These are phyloP conservation scores for Stemphylium beticola DNA, from an alignment of 2,329 filamentous ascomycete genomes.

Conservation along the genomic window DNA sequence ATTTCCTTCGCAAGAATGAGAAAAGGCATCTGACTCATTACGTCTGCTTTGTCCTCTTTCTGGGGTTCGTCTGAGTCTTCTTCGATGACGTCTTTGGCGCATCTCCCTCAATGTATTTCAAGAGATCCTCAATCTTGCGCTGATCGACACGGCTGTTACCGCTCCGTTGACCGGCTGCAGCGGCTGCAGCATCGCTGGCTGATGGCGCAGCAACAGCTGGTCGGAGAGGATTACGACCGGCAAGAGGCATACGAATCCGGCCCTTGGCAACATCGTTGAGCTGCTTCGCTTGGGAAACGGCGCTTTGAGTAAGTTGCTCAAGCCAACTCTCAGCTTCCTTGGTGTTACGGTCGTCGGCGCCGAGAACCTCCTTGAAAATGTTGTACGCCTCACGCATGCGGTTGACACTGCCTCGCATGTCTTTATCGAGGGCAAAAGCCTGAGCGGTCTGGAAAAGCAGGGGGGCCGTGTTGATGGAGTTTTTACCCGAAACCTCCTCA, in stretches of 20 bases:
- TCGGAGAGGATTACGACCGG: slow-evolving; percentile 59
- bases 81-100: slow-evolving; percentile 52
- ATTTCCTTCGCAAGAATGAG: neutral
- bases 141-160: slow-evolving; percentile 65
- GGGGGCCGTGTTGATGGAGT: slow-evolving; percentile 91
- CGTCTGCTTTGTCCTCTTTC: slow-evolving; percentile 33
- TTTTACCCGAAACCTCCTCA: slow-evolving; percentile 85
- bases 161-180: slow-evolving; percentile 47
- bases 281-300: slow-evolving; percentile 92
- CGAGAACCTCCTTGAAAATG: slow-evolving; percentile 88
- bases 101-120: slow-evolving; percentile 90
- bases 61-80: slow-evolving; percentile 51
- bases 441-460: slow-evolving; percentile 97
- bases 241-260: slow-evolving; percentile 74
- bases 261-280: slow-evolving; percentile 82
- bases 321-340: slow-evolving; percentile 98
- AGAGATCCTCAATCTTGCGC: slow-evolving; percentile 87
- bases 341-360: slow-evolving; percentile 92
- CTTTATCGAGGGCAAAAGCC: slow-evolving; percentile 91
- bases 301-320: slow-evolving; percentile 93
- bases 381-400: slow-evolving; percentile 97
- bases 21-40: neutral
- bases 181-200: slow-evolving; percentile 54
- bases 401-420: slow-evolving; percentile 87
- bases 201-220: slow-evolving; percentile 68